phyloP scores from a whole-genome alignment of 495 filamentous ascomycete genomes.

The Chaetomium fimeti region DNA sequence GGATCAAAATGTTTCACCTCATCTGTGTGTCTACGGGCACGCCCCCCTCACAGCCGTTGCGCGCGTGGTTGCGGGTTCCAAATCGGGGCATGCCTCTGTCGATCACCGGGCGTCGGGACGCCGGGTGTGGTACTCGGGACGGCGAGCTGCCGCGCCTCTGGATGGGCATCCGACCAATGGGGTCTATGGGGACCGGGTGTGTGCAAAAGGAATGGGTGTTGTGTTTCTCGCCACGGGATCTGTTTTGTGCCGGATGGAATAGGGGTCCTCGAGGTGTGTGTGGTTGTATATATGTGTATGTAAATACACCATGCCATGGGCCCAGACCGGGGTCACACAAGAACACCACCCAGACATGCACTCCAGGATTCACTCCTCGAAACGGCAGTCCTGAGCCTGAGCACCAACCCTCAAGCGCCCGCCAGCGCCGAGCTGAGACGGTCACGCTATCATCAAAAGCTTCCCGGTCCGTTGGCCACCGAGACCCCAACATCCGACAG shows the following conservation, averaged over 20 bases:
- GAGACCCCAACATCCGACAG: too few species aligned
- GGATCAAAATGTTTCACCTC: conserved; percentile 7
- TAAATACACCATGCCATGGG: too few species aligned
- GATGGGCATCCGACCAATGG: neutral
- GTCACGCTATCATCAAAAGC: too few species aligned
- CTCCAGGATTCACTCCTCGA: too few species aligned
- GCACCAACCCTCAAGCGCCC: too few species aligned
- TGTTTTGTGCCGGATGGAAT: neutral
- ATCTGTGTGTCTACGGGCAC: neutral
- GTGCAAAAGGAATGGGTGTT: neutral
- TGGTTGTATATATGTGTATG: too few species aligned
- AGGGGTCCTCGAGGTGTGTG: neutral
- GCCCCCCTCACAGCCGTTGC: neutral
- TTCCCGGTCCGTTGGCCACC: too few species aligned
- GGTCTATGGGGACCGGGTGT: neutral
- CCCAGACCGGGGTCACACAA: too few species aligned
- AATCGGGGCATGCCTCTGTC: conserved; percentile 5
- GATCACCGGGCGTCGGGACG: neutral
- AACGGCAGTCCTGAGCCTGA: too few species aligned
- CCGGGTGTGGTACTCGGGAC: neutral
- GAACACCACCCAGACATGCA: too few species aligned
- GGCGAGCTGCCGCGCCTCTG: conserved; percentile 2
- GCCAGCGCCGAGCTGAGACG: too few species aligned
- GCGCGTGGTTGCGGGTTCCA: neutral
- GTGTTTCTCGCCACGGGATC: neutral